Percentiles rank a stretch among this genome's conserved stretches.
These are phyloP conservation scores for Prosopis cineraria DNA, from an alignment of 306 rosid species.

Conservation along the genomic window DNA sequence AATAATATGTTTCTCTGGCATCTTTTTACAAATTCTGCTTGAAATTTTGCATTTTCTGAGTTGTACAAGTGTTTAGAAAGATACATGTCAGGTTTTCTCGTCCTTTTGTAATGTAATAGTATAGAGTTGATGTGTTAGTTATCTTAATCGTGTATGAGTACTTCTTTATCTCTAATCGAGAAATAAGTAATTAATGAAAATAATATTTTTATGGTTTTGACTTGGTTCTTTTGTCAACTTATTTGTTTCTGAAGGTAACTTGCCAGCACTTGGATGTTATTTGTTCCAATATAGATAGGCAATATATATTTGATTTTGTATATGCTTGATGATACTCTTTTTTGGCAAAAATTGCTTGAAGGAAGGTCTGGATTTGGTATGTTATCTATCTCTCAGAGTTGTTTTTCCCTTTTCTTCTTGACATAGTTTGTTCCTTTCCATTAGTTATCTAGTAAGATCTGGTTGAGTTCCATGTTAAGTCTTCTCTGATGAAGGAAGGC, in stretches of 20 bases:
- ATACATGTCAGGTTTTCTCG: constrained; percentile 2
- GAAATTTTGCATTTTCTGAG: constrained; percentile 10
- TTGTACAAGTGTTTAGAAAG: background rate
- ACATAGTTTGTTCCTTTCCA: constrained; percentile 26
- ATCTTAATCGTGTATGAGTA: background rate
- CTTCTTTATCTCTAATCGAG: constrained; percentile 2
- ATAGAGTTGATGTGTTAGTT: background rate
- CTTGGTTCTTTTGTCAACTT: constrained; percentile 31
- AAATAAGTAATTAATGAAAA: constrained; percentile 14
- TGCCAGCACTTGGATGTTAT: background rate
- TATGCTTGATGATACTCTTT: constrained; percentile 3
- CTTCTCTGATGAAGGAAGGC: constrained; percentile 8
- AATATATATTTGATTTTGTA: background rate
- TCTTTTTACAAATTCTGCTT: constrained; percentile 2
- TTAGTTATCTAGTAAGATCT: constrained; percentile 15
- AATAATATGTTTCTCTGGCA: constrained; percentile 27
- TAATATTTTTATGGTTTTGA: background rate
- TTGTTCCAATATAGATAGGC: background rate
- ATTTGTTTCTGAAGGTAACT: constrained; percentile 1
- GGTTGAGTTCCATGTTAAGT: constrained; percentile 14
- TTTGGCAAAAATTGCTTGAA: constrained; percentile 13
- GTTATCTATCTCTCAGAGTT: constrained; percentile 8
- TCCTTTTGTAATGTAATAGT: background rate
- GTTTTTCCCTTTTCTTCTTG: constrained; percentile 24
- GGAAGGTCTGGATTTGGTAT: background rate